phyloP scores from a whole-genome alignment of 495 filamentous ascomycete genomes.

The Talaromyces wortmannii region DNA sequence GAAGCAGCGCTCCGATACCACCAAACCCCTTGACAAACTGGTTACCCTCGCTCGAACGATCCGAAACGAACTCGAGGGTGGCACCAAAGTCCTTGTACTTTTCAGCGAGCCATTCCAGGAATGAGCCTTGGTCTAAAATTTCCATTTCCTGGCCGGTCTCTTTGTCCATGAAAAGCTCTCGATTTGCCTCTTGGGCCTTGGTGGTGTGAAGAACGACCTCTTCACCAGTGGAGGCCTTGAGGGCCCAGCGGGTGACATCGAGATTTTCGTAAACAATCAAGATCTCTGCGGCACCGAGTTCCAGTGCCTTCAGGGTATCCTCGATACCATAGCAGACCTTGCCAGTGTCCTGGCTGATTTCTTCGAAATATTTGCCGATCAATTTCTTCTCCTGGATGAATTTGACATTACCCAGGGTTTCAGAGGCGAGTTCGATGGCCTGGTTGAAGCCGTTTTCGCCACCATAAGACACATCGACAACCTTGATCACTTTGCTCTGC shows the following conservation, averaged over 20 bases:
- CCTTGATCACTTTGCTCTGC: slow-evolving; percentile 93
- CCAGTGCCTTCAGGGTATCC: slow-evolving; percentile 94
- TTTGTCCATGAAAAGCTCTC: slow-evolving; percentile 86
- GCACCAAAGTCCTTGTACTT: slow-evolving; percentile 97
- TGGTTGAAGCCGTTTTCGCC: slow-evolving; percentile 99
- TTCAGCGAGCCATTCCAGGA: slow-evolving; percentile 98
- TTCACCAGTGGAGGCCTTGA: slow-evolving; percentile 67
- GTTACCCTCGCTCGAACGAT: slow-evolving; percentile 94
- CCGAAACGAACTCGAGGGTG: slow-evolving; percentile 94
- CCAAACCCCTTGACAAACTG: slow-evolving; percentile 99
- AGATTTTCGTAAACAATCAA: slow-evolving; percentile 98
- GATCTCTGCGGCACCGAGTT: slow-evolving; percentile 88
- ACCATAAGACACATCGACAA: slow-evolving; percentile 97
- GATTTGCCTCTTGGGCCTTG: slow-evolving; percentile 75
- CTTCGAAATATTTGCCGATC: slow-evolving; percentile 96
- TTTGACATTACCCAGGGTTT: slow-evolving; percentile 98
- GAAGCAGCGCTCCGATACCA: slow-evolving; percentile 93
- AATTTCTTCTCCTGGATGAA: slow-evolving; percentile 99
- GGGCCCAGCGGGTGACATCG: slow-evolving; percentile 82
- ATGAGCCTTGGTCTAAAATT: slow-evolving; percentile 71
- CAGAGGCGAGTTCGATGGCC: slow-evolving; percentile 88
- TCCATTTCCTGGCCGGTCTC: slow-evolving; percentile 97
- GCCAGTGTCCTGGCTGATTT: slow-evolving; percentile 94
- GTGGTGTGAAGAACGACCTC: slow-evolving; percentile 79
- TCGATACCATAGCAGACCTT: slow-evolving; percentile 97